Evolutionary conservation across 1,284 basidiomycete genomes (phyloP).

Genomic region (Exobasidium cylindrosporum): DNA sequence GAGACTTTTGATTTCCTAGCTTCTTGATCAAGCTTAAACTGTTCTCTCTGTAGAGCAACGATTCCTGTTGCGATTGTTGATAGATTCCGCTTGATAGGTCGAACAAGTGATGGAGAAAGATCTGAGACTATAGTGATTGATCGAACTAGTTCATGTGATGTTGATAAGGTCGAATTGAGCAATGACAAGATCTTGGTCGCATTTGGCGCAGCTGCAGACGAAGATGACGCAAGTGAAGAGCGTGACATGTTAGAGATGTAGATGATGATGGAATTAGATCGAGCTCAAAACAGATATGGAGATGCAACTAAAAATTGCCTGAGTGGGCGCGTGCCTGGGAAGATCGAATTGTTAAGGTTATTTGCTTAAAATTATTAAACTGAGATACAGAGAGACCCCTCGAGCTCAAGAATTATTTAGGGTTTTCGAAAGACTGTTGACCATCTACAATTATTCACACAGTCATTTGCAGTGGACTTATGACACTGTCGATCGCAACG

Average conservation of each 20-base stretch:
- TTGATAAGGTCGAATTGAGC: constrained; percentile 8
- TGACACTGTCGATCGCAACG: too few species aligned
- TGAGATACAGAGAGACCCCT: too few species aligned
- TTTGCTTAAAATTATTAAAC: too few species aligned
- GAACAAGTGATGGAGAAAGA: not conserved
- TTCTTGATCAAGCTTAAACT: constrained; percentile 1
- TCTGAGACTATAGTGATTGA: constrained; percentile 3
- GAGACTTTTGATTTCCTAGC: constrained; percentile 7
- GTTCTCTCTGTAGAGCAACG: constrained; percentile 1
- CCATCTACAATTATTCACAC: too few species aligned
- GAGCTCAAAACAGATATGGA: too few species aligned
- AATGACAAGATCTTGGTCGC: constrained; percentile 3
- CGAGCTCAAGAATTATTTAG: too few species aligned
- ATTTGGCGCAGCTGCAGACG: not conserved
- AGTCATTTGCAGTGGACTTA: too few species aligned
- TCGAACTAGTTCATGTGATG: constrained; percentile 11
- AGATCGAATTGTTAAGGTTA: too few species aligned
- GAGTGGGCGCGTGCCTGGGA: too few species aligned
- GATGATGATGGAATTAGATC: not conserved
- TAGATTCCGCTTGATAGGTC: constrained; percentile 9
- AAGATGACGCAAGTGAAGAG: not conserved
- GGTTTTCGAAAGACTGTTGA: too few species aligned
- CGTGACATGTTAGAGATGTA: not conserved
- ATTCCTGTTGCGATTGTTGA: constrained; percentile 5
- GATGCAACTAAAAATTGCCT: too few species aligned